Conservation (phyloP, 1,284 basidiomycete genomes). For the Cutaneotrichosporon dermatis region DNA sequence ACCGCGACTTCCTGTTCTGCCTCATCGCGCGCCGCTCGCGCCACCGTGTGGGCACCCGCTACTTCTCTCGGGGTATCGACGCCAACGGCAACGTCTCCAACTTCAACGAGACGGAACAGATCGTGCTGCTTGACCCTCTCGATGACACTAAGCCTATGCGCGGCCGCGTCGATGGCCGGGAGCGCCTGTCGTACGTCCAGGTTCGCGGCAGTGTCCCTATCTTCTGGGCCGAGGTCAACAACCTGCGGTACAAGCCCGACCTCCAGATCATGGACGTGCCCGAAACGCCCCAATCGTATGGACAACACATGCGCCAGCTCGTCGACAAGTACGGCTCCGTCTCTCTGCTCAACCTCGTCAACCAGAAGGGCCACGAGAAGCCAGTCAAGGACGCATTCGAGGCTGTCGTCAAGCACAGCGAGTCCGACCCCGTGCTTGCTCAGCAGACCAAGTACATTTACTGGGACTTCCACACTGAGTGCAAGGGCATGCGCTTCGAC, state of each 20-base stretch:
- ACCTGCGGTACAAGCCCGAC: slow-evolving; percentile 93
- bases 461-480: slow-evolving; percentile 98
- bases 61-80: slow-evolving; percentile 93
- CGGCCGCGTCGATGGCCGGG: slow-evolving; percentile 51
- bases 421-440: slow-evolving; percentile 36
- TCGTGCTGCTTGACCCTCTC: slow-evolving; percentile 69
- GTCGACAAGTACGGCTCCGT: slow-evolving; percentile 73
- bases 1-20: slow-evolving; percentile 73
- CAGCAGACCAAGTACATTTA: slow-evolving; percentile 75
- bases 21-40: slow-evolving; percentile 91
- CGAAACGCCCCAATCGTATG: slow-evolving; percentile 72
- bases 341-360: slow-evolving; percentile 85
- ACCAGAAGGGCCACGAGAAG: slow-evolving; percentile 90
- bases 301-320: slow-evolving; percentile 71
- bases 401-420: slow-evolving; percentile 55
- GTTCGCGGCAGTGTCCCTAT: slow-evolving; percentile 89
- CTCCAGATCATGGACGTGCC: slow-evolving; percentile 90
- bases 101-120: slow-evolving; percentile 92
- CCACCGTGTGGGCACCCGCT: slow-evolving; percentile 90
- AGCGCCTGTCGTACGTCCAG: slow-evolving; percentile 76
- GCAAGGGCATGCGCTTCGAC: slow-evolving; percentile 93
- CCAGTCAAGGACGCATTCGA: slow-evolving; percentile 97
- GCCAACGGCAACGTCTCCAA: slow-evolving; percentile 63
- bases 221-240: slow-evolving; percentile 97
- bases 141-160: slow-evolving; percentile 39